A percentile compares a stretch with the other conserved stretches of the same genome.
Conservation (phyloP, 2,329 filamentous ascomycete species). For the Sphaceloma murrayae region DNA sequence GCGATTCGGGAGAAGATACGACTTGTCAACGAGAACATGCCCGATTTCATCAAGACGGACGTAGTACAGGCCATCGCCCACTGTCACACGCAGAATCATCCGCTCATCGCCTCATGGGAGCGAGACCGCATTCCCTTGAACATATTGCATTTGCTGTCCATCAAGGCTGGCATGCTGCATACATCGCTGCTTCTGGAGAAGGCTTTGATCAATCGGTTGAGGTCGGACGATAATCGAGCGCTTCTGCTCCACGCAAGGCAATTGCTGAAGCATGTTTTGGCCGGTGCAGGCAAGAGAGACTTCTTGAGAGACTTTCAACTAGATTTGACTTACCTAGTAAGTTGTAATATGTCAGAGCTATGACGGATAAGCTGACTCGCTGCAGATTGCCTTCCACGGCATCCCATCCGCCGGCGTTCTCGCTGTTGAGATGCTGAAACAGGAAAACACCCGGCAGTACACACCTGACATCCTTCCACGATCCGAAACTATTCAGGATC, state of each 20-base stretch:
- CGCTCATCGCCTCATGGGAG: slow-evolving; percentile 13
- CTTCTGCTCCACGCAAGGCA: slow-evolving; percentile 32
- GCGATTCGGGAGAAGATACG: slow-evolving; percentile 33
- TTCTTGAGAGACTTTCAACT: slow-evolving; percentile 36
- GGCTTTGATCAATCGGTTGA: slow-evolving; percentile 41
- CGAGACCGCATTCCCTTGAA: slow-evolving; percentile 30
- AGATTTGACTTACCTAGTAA: slow-evolving; percentile 32
- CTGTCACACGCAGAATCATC: slow-evolving; percentile 14
- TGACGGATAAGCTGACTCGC: too few species aligned
- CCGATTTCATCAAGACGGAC: slow-evolving; percentile 25
- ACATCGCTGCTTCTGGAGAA: slow-evolving; percentile 52
- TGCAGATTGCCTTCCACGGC: slow-evolving; percentile 30
- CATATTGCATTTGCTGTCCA: slow-evolving; percentile 35
- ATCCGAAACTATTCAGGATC: slow-evolving; percentile 37
- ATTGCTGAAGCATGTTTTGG: slow-evolving; percentile 32
- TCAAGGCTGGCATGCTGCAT: slow-evolving; percentile 44
- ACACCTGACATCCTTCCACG: slow-evolving; percentile 31
- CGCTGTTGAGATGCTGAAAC: slow-evolving; percentile 36
- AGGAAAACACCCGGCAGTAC: slow-evolving; percentile 30
- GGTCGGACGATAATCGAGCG: slow-evolving; percentile 25
- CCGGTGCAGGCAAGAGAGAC: slow-evolving; percentile 32
- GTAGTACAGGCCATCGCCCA: slow-evolving; percentile 24
- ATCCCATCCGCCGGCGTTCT: slow-evolving; percentile 36
- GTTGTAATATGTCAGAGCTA: too few species aligned
- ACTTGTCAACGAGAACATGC: slow-evolving; percentile 31